These are phyloP conservation scores for Cicer judaicum DNA, from an alignment of 306 rosid species.

Conservation along the genomic window DNA sequence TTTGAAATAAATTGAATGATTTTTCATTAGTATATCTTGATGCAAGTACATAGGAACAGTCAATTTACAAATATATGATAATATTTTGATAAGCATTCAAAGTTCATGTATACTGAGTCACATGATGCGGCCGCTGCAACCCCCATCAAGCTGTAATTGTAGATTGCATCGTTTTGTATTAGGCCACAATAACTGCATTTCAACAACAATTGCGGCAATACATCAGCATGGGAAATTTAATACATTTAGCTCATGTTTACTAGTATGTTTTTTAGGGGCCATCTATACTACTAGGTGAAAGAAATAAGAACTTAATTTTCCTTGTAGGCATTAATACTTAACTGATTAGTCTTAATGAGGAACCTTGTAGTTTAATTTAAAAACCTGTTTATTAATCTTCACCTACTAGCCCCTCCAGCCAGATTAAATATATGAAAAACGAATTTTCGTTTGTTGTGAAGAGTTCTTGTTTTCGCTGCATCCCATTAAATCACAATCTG, in stretches of 20 bases:
- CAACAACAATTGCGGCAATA: neutral
- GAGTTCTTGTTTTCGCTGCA: conserved; percentile 2
- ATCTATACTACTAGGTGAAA: neutral
- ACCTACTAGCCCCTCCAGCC: neutral
- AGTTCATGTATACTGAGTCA: neutral
- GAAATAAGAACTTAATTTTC: neutral
- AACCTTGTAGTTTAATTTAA: neutral
- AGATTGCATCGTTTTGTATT: neutral
- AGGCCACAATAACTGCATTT: neutral
- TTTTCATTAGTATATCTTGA: conserved; percentile 19
- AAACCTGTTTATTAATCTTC: neutral
- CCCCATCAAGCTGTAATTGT: neutral
- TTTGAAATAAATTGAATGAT: conserved; percentile 9
- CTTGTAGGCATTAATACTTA: conserved; percentile 4
- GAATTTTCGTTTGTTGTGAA: conserved; percentile 2
- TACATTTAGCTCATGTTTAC: neutral
- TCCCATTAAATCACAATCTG: neutral
- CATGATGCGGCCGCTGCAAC: neutral
- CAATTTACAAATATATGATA: conserved; percentile 3
- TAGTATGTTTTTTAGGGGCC: neutral
- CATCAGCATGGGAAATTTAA: neutral
- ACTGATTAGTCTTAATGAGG: neutral
- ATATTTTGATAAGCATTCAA: conserved; percentile 9
- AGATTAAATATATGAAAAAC: neutral
- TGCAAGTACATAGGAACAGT: neutral